phyloP scores from a whole-genome alignment of 768 basidiomycete genomes.

The Saitozyma podzolica region DNA sequence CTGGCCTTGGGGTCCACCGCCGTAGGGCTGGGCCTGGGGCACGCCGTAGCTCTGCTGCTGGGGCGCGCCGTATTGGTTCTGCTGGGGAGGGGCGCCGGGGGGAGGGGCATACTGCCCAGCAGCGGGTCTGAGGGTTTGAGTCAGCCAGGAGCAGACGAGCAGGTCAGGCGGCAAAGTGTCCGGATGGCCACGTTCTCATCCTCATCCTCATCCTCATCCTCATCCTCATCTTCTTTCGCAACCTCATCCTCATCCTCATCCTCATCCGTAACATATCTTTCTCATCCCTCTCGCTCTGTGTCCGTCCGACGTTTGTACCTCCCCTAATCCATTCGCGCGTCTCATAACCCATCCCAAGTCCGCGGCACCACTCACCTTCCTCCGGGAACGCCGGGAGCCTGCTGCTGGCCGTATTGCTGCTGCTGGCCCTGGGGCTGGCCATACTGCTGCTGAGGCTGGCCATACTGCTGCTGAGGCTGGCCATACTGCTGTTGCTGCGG shows the following conservation, averaged over 20 bases:
- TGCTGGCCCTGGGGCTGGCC: slow-evolving; percentile 17
- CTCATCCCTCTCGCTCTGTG: too few relatives aligned
- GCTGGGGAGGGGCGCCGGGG: slow-evolving; percentile 29
- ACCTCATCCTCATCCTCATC: too few relatives aligned
- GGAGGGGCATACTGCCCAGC: slow-evolving; percentile 29
- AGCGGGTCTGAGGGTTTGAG: slow-evolving; percentile 13
- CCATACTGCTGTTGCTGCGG: neutral
- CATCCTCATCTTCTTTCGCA: too few relatives aligned
- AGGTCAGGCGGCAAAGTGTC: too few relatives aligned
- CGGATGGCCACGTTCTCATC: too few relatives aligned
- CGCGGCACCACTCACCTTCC: too few relatives aligned
- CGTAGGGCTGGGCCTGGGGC: slow-evolving; percentile 23
- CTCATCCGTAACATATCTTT: too few relatives aligned
- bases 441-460: slow-evolving; percentile 12
- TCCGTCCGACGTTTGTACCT: too few relatives aligned
- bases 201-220: too few relatives aligned
- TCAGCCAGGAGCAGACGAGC: neutral
- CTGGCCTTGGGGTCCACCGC: slow-evolving; percentile 18
- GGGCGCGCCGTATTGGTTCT: slow-evolving; percentile 23
- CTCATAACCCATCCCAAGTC: too few relatives aligned
- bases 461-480: slow-evolving; percentile 10
- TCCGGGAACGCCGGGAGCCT: too few relatives aligned
- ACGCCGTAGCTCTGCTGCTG: slow-evolving; percentile 24
- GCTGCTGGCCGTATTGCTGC: slow-evolving; percentile 17
- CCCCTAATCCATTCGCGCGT: too few relatives aligned